Percentiles rank a stretch among this genome's conserved stretches.
Evolutionary conservation across 73 alveolate species (phyloP).

Genomic region (Uronychia binucleata): DNA sequence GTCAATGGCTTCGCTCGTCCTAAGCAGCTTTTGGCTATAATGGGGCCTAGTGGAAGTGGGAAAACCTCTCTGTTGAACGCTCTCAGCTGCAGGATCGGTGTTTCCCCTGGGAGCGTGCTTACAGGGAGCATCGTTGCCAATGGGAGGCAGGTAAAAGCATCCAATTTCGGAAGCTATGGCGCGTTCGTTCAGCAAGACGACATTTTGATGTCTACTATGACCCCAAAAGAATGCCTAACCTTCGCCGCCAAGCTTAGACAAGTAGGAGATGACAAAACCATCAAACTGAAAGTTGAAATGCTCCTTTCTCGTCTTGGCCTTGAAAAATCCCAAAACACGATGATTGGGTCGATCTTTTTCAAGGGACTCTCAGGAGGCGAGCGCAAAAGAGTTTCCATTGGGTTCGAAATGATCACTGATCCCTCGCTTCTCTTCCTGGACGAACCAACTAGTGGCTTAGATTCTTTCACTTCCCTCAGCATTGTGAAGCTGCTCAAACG

Average conservation of each 20-base stretch:
- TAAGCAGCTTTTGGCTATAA: constrained; percentile 47
- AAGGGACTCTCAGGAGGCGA: constrained; percentile 83
- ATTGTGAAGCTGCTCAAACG: constrained; percentile 13
- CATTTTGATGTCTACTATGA: constrained; percentile 49
- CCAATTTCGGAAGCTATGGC: constrained; percentile 51
- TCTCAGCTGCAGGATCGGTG: constrained; percentile 40
- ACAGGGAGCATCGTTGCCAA: constrained; percentile 44
- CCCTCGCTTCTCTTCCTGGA: constrained; percentile 65
- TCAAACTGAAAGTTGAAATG: constrained; percentile 16
- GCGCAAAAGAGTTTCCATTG: constrained; percentile 70
- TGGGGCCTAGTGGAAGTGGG: constrained; percentile 71
- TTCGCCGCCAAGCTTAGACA: constrained; percentile 59
- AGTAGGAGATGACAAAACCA: constrained; percentile 6
- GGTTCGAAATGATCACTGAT: constrained; percentile 58
- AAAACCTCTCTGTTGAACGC: constrained; percentile 62
- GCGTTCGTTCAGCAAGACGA: constrained; percentile 65
- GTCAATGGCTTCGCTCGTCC: constrained; percentile 52
- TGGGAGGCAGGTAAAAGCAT: constrained; percentile 14
- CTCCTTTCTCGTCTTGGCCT: constrained; percentile 36
- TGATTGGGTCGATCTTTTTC: constrained; percentile 54
- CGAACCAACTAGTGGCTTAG: constrained; percentile 51
- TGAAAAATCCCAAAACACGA: constrained; percentile 46
- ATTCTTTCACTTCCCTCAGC: constrained; percentile 38
- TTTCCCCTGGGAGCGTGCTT: constrained; percentile 28
- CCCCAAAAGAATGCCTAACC: constrained; percentile 50